Conservation (phyloP, 495 filamentous ascomycete species). For the Penicillium argentinense region DNA sequence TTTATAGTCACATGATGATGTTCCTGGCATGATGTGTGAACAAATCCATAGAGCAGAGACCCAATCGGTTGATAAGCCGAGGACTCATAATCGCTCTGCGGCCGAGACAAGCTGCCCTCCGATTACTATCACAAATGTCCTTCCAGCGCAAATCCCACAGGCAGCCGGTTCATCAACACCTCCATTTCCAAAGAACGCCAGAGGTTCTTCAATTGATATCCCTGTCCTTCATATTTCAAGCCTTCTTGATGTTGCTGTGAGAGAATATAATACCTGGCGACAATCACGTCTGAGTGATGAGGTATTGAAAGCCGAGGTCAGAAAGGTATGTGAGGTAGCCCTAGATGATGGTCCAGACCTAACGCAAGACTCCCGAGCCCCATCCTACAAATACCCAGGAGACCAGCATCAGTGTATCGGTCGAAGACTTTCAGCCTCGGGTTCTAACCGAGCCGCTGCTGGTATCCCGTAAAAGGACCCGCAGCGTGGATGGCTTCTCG, state of each 20-base stretch:
- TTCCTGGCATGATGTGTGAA: constrained; percentile 7
- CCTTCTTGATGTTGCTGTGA: constrained; percentile 12
- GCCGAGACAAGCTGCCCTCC: constrained; percentile 8
- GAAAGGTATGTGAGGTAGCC: constrained; percentile 7
- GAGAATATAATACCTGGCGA: constrained; percentile 5
- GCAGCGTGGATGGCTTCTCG: too few species aligned
- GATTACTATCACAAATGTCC: constrained; percentile 15
- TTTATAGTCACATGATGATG: constrained; percentile 8
- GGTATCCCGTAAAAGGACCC: too few species aligned
- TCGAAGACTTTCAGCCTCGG: too few species aligned
- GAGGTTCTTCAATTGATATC: neutral
- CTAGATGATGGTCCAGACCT: constrained; percentile 8
- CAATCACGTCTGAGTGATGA: constrained; percentile 4
- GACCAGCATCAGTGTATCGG: too few species aligned
- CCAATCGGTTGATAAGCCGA: constrained; percentile 3
- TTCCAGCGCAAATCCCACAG: constrained; percentile 7
- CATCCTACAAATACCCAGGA: too few species aligned
- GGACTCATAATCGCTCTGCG: constrained; percentile 1
- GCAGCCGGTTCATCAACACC: constrained; percentile 3
- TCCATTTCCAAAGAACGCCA: neutral
- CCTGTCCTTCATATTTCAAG: constrained; percentile 7
- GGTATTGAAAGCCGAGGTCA: constrained; percentile 7
- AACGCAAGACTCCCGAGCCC: too few species aligned
- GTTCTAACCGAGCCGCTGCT: too few species aligned
- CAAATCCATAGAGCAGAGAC: constrained; percentile 10